Conservation (phyloP, 2,329 filamentous ascomycete species). For the Neobulgaria alba region DNA sequence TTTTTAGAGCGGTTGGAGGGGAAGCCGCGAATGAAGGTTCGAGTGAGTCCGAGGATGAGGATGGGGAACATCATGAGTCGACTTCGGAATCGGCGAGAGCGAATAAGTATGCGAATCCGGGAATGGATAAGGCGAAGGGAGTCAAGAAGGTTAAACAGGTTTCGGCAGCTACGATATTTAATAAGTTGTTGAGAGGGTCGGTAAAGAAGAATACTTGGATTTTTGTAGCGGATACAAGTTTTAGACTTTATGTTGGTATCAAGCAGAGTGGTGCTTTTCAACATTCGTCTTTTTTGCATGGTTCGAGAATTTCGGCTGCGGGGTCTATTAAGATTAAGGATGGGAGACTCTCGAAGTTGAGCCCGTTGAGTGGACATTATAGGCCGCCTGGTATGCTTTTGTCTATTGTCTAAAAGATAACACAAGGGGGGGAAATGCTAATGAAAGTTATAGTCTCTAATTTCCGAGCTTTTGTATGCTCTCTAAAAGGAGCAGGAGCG, state of each 20-base stretch:
- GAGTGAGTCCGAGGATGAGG: constrained; percentile 27
- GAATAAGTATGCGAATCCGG: constrained; percentile 56
- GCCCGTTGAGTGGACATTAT: constrained; percentile 71
- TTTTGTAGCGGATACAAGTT: constrained; percentile 80
- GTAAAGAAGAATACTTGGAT: constrained; percentile 90
- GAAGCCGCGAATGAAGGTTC: constrained; percentile 27
- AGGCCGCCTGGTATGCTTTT: constrained; percentile 55
- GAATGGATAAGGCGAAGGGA: constrained; percentile 52
- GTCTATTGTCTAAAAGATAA: not conserved
- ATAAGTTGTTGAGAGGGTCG: constrained; percentile 68
- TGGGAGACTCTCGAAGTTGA: constrained; percentile 66
- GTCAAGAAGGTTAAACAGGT: constrained; percentile 56
- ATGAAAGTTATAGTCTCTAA: constrained; percentile 44
- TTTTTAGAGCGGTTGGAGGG: constrained; percentile 30
- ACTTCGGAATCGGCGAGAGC: constrained; percentile 36
- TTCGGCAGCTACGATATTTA: constrained; percentile 64
- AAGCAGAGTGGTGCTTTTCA: constrained; percentile 85
- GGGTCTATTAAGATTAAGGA: constrained; percentile 80
- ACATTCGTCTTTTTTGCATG: constrained; percentile 82
- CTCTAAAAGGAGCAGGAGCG: constrained; percentile 61
- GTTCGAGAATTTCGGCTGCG: constrained; percentile 70
- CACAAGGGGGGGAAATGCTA: not conserved
- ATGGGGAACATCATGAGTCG: constrained; percentile 28
- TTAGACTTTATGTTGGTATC: constrained; percentile 81
- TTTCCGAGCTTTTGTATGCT: constrained; percentile 73